These are phyloP conservation scores for Paecilomyces sp. DNA, from an alignment of 2,329 filamentous ascomycete species.

Conservation along the genomic window DNA sequence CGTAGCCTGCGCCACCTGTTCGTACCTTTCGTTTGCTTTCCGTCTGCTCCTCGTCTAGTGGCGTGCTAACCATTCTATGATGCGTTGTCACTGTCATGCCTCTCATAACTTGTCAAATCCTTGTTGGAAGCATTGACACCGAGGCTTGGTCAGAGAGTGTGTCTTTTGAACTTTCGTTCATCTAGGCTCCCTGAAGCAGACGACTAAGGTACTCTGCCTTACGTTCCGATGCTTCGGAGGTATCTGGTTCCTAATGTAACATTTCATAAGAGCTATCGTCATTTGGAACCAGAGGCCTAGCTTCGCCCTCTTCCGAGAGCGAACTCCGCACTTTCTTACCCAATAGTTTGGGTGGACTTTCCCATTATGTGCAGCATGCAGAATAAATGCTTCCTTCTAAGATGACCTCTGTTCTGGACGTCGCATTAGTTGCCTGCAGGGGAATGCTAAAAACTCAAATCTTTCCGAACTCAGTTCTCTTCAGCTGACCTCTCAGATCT, in stretches of 20 bases:
- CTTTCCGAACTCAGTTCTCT: slow-evolving; percentile 20
- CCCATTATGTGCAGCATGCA: background rate
- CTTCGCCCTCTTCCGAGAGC: background rate
- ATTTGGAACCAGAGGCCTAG: background rate
- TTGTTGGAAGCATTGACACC: background rate
- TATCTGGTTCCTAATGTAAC: background rate
- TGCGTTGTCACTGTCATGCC: background rate
- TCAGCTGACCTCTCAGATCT: slow-evolving; percentile 36
- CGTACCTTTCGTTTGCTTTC: background rate
- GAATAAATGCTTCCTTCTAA: background rate
- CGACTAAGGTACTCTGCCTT: background rate
- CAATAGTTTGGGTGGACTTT: background rate
- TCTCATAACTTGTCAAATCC: background rate
- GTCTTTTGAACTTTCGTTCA: background rate
- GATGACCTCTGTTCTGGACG: background rate
- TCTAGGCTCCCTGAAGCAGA: background rate
- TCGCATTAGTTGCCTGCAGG: slow-evolving; percentile 4
- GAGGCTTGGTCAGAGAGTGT: background rate
- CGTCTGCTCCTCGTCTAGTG: background rate
- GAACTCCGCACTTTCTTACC: background rate
- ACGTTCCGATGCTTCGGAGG: background rate
- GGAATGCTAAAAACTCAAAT: slow-evolving; percentile 8
- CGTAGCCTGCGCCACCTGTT: background rate
- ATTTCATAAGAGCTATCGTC: background rate
- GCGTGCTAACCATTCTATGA: background rate